Evolutionary conservation across 2,329 filamentous ascomycete genomes (phyloP), one percentile per base, ranked within the genome.

Genomic region (Ceratocystis huliohia): DNA sequence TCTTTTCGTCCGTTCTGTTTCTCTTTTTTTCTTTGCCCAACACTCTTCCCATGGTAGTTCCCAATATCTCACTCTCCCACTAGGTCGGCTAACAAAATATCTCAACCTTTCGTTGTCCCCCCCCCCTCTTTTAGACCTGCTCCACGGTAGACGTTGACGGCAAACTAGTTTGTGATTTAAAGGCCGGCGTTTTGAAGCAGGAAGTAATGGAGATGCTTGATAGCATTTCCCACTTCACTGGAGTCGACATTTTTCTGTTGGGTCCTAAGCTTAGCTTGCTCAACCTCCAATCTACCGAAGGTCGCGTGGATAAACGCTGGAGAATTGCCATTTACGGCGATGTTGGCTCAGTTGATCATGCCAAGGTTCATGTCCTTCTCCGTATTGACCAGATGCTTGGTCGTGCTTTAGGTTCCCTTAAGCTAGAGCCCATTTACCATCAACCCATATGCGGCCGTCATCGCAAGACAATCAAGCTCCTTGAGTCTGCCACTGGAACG

Each of bases 381-480:
- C 94, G 96, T 81, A 97, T 99, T 74, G 94, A 99, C 75, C 90
- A 91, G 76, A 84, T 96, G 78, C 85, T 91, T 68, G 84, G 85
- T 66, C 85, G 88, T 70, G 79, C 85, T 67, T 88, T 94, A 65
- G 91, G 96, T 74, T 85, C 82, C 61, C 85, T 91, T 72, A 88
- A 89, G 73, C 81, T 96, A 68, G 92, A 96, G 71, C 79, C 93
- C 63, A 89, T 91, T 30, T 83, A 96, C 74, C 94, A 99, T 74
- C 94, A 91, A 67, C 82, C 96, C 66, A 86, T 97, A 63, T 96
- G 92, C 74, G 94, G 94, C 62, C 89, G 94, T 62, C 93, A 92
- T 71, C 85, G 94, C 71, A 96, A 96, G 80, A 96, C 96, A 75
- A 96, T 99, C 79, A 97, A 97, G 79, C 80, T 94, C 72, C 96